These are phyloP conservation scores for Solanum tarijense DNA, from an alignment of 257 asterid species.

Conservation along the genomic window DNA sequence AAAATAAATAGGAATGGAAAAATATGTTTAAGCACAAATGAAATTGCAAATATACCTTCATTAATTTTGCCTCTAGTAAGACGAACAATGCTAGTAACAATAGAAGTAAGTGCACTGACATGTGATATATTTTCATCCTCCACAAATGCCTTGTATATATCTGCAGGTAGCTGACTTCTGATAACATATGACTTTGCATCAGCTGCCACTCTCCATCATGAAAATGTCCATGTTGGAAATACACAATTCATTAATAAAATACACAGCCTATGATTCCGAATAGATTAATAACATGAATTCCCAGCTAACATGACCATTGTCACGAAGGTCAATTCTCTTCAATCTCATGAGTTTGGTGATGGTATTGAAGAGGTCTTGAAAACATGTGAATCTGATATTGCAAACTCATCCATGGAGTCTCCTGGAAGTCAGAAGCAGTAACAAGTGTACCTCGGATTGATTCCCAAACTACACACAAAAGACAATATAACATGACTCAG, in stretches of 20 bases:
- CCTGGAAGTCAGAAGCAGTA: slow-evolving; percentile 32
- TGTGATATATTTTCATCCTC: slow-evolving; percentile 20
- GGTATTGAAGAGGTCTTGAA: slow-evolving; percentile 54
- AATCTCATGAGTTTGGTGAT: slow-evolving; percentile 33
- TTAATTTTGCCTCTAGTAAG: slow-evolving; percentile 66
- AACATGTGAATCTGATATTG: slow-evolving; percentile 26
- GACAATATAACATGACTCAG: slow-evolving; percentile 22
- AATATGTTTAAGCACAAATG: background rate
- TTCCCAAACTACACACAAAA: slow-evolving; percentile 24
- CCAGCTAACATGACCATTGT: slow-evolving; percentile 67
- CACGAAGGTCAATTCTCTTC: slow-evolving; percentile 64
- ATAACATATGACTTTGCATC: slow-evolving; percentile 76
- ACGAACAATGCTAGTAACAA: slow-evolving; percentile 57
- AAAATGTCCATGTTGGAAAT: background rate
- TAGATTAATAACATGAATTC: slow-evolving; percentile 1
- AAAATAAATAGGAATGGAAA: background rate
- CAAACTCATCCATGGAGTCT: slow-evolving; percentile 40
- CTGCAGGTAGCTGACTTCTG: slow-evolving; percentile 56
- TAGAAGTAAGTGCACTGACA: slow-evolving; percentile 59
- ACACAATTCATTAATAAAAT: background rate
- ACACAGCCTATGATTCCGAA: background rate
- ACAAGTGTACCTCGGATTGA: slow-evolving; percentile 41
- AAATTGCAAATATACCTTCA: slow-evolving; percentile 47
- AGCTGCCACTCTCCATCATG: slow-evolving; percentile 18
- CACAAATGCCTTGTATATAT: slow-evolving; percentile 22